A percentile compares a stretch with the other conserved stretches of the same genome.
Evolutionary conservation across 192 early-diverging fungal genomes (phyloP).

Genomic region (Thamnidium elegans): DNA sequence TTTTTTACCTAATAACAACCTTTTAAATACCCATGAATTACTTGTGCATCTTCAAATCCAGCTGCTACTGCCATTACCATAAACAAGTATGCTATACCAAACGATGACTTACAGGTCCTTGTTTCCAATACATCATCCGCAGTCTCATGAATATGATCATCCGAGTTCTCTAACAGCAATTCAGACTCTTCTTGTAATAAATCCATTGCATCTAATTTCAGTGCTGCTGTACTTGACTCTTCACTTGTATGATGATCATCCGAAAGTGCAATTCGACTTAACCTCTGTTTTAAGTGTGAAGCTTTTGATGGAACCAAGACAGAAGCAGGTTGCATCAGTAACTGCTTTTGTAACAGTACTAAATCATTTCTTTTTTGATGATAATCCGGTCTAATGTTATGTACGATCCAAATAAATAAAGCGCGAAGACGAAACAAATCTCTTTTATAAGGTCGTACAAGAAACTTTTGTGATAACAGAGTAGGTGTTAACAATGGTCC

Average conservation of each 20-base stretch:
- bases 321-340: background rate
- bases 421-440: slow-evolving; percentile 59
- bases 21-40: slow-evolving; percentile 47
- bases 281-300: background rate
- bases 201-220: slow-evolving; percentile 2
- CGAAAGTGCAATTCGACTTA: background rate
- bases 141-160: slow-evolving; percentile 19
- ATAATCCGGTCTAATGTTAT: slow-evolving; percentile 48
- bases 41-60: slow-evolving; percentile 41
- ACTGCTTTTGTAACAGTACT: background rate
- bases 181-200: slow-evolving; percentile 12
- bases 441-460: slow-evolving; percentile 61
- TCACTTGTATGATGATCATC: background rate
- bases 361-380: slow-evolving; percentile 19
- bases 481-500: slow-evolving; percentile 59
- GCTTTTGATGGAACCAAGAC: background rate
- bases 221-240: background rate
- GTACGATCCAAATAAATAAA: slow-evolving; percentile 67
- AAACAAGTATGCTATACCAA: slow-evolving; percentile 52
- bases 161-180: background rate
- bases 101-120: slow-evolving; percentile 40
- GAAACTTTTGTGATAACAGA: slow-evolving; percentile 58
- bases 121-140: slow-evolving; percentile 40
- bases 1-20: slow-evolving; percentile 12
- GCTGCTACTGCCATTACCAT: slow-evolving; percentile 54